phyloP scores from a whole-genome alignment of 805 yeast genomes.

The Candida berthetii region DNA sequence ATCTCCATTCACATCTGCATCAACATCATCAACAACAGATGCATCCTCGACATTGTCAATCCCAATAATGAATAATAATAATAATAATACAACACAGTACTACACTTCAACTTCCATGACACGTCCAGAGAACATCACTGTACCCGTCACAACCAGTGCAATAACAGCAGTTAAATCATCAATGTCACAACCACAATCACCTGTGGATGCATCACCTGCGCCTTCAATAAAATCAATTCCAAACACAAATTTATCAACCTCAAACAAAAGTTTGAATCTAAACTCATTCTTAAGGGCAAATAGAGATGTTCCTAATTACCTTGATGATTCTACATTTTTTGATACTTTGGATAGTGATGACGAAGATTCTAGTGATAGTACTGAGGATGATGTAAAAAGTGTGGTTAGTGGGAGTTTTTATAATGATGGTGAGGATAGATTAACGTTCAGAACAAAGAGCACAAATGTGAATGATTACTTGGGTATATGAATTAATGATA shows the following conservation, averaged over 20 bases:
- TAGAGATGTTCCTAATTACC: constrained; percentile 15
- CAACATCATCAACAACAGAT: too few species aligned
- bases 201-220: neutral
- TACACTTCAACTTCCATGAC: too few species aligned
- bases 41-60: too few species aligned
- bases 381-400: constrained; percentile 8
- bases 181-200: constrained; percentile 7
- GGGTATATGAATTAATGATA: constrained; percentile 5
- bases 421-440: constrained; percentile 16
- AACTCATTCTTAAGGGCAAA: constrained; percentile 16
- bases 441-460: constrained; percentile 16
- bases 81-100: too few species aligned
- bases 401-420: constrained; percentile 3
- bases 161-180: constrained; percentile 15
- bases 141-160: constrained; percentile 6
- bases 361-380: constrained; percentile 4
- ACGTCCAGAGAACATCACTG: too few species aligned
- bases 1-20: too few species aligned
- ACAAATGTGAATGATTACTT: constrained; percentile 17
- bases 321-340: constrained; percentile 19
- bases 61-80: too few species aligned
- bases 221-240: neutral
- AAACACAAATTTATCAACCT: neutral
- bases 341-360: constrained; percentile 17
- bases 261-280: constrained; percentile 11